Base-by-base conservation (phyloP, 139 green algal species). In the Picochlorum sp. region DNA sequence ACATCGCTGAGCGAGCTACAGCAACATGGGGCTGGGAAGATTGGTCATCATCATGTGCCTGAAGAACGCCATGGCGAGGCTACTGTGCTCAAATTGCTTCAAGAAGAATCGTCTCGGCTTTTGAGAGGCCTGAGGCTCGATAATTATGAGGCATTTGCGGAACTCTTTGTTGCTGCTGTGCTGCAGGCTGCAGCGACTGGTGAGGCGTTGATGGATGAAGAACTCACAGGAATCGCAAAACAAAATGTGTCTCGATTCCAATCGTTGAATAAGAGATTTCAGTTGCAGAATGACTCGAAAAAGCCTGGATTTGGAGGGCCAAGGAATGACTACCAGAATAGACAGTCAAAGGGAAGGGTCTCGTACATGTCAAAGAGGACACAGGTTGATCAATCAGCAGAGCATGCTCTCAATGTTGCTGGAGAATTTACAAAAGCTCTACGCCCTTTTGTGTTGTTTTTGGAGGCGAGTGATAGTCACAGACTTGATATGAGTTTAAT, bases 171-270 rank as follows among this genome's bases (percentile, higher is more conserved):
- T 2, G 69, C 74, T 14, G 81, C 77, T 1, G 60, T 87, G 21
- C 58, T 90, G 55, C 81, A 85, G 74, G 79, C 84, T 0, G 84
- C 84, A 1, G 72, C 65, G 55, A 88, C 82, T 2, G 84, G 84
- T 0, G 81, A 86, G 62, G 63, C 63, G 3, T 45, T 81, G 45
- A 66, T 82, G 37, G 45, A 84, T 52, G 26, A 79, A 30, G 70
- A 79, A 57, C 70, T 91, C 10, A 62, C 74, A 18, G 65, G 45
- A n/a, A 72, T 89, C 49, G 84, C 80, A 0, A 61, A 71, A 11
- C 72, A 69, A 28, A 71, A 86, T 66, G 50, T 79, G 21, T 60
- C 66, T 47, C 58, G 60, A 11, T 86, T 90, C 59, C 68, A 83
- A 57, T 70, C 63, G 44, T 72, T 91, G 8, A 89, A 83, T 66